Base-by-base conservation (phyloP, 768 basidiomycete species). In the Inosperma sp. region DNA sequence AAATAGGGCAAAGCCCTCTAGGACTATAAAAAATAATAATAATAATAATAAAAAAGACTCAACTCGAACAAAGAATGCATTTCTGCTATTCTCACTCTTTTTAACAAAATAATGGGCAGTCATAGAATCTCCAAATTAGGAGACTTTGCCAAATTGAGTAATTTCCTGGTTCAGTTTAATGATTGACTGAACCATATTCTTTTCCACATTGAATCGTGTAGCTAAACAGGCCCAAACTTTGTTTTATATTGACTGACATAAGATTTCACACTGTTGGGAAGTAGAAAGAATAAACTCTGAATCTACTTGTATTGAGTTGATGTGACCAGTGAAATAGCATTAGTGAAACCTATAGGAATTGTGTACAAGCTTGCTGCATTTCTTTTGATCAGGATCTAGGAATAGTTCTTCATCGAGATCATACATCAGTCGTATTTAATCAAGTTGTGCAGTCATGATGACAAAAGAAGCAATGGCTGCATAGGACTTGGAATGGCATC, bases 401-500 rank as follows among this genome's bases (percentile, higher is more conserved):
- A 44, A 40, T 12, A 71, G 62, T 43, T 58, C 56, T 1, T 63
- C 54, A 19, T 43, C 16, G 10, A 69, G 39, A 36, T 62, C 45
- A 54, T 62, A 72, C 1, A 57, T 31, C 2, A 61, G 21, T 39
- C 58, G 62, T 31, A 73, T 65, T 30, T 70, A 65, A 4, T 60
- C 57, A 8, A 74, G 56, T 22, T 69, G 72, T 0, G 69, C 64
- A 13, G 45, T 35, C 10, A 65, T 65, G 8, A 61, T 19, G 9
- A 68, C 53, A 44, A 59, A 66, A 19, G 52, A 48, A 45, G 64
- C 62, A 14, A 75, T 54, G 7, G 57, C 55, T 3, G 62, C 57
- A 56, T 59, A 73, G 19, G 72, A 72, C n/a, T n/a, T n/a, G n/a
- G n/a, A n/a, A 55, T 64, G 58, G 2, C 59, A 48, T 16, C 64